Base-by-base conservation (phyloP, 352 stramenopile species). In the Achlya hypogyna region DNA sequence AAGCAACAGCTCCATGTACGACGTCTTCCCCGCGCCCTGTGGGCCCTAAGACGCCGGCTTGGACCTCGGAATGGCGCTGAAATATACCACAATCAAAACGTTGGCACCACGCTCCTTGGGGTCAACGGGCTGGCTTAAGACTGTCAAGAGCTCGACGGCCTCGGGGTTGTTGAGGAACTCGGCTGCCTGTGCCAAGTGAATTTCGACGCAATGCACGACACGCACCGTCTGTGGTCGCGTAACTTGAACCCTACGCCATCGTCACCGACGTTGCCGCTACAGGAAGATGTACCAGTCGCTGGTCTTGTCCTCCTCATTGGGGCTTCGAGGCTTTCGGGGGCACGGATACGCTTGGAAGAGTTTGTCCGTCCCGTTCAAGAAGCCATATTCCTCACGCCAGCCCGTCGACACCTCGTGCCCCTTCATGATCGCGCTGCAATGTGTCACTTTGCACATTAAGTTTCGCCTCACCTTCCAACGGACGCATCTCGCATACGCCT, bases 1-100 rank as follows among this genome's bases (percentile, higher is more conserved):
- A 28, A 73, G 71, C 0, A 91, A 65, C 16, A 91, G 72, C 0
- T 70, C 71, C 29, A 80, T 59, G 64, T 87, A 75, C 27, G 79
- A 74, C 9, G 70, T 62, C 47, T 91, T 91, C 6, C 83, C 83
- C 0, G 73, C 78, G 5, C 6, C 40, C 14, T 5, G 53, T 53
- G 25, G 32, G 1, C 14, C n/a, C 49, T 38, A 65, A 12, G 27
- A 40, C n/a, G 16, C n/a, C 5, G 22, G 16, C 35, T 23, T 62
- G 9, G 23, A 51, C 5, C 28, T 52, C 22, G 56, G 20, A 54
- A 14, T 53, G 2, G 31, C 32, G n/a, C 3, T 38, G 40, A 12
- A 65, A 38, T 71, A 28, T 51, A 89, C 81, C 20, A 78, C 84
- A 64, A 92, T 77, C 62, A 90, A 76, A 62, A 84, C 84, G 63